These are phyloP conservation scores for Starmerella sp. DNA, from an alignment of 805 yeast species.

Conservation along the genomic window DNA sequence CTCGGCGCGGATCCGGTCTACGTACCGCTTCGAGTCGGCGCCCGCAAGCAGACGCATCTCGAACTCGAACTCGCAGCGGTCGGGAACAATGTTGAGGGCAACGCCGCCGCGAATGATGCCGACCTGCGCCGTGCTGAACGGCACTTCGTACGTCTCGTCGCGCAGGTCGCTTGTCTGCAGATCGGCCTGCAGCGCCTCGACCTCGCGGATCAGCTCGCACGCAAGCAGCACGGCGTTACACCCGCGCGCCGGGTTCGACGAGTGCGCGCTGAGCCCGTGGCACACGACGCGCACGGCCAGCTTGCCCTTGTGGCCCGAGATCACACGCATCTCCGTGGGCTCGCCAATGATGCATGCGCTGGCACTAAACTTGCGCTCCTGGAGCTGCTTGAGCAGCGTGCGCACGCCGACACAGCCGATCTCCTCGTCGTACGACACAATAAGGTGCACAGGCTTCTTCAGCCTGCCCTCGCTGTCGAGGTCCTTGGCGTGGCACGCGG, in stretches of 20 bases:
- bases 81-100: conserved; percentile 19
- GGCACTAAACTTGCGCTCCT: conserved; percentile 5
- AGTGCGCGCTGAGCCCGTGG: conserved; percentile 17
- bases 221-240: conserved; percentile 17
- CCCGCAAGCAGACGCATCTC: conserved; percentile 18
- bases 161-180: not conserved
- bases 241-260: conserved; percentile 17
- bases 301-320: conserved; percentile 20
- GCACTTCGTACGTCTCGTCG: conserved; percentile 14
- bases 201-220: conserved; percentile 13
- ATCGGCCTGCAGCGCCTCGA: conserved; percentile 10
- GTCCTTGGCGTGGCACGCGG: conserved; percentile 9
- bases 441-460: conserved; percentile 11
- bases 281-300: conserved; percentile 15
- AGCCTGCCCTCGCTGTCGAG: conserved; percentile 2
- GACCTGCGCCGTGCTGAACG: conserved; percentile 15
- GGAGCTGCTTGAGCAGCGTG: conserved; percentile 13
- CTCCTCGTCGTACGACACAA: conserved; percentile 19
- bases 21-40: conserved; percentile 1
- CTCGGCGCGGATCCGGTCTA: not conserved
- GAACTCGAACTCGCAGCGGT: conserved; percentile 15
- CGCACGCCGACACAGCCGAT: conserved; percentile 20
- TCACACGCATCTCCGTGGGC: conserved; percentile 14
- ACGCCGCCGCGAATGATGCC: conserved; percentile 17
- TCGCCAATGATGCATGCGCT: conserved; percentile 18